Conservation (phyloP, 441 rosid genomes). For the Adansonia madagascariensis region DNA sequence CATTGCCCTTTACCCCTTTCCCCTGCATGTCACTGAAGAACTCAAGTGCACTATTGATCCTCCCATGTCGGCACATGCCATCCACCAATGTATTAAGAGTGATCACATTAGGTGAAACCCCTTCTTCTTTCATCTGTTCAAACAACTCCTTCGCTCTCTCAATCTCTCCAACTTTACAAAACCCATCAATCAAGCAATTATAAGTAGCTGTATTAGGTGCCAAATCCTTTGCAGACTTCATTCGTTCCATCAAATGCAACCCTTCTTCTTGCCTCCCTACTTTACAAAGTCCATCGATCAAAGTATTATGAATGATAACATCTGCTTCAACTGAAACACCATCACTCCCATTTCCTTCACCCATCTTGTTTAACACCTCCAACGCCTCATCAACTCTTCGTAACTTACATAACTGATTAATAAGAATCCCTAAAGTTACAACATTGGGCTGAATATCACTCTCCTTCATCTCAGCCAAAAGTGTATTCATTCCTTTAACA, state of each 20-base stretch:
- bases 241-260: constrained; percentile 47
- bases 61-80: constrained; percentile 75
- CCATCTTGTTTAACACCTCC: constrained; percentile 55
- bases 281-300: constrained; percentile 76
- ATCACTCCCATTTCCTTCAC: constrained; percentile 37
- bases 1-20: constrained; percentile 56
- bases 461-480: constrained; percentile 68
- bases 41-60: constrained; percentile 52
- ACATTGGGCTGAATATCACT: constrained; percentile 49
- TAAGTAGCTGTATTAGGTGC: constrained; percentile 57
- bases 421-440: constrained; percentile 65
- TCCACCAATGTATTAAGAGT: constrained; percentile 61
- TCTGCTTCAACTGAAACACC: constrained; percentile 60
- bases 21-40: constrained; percentile 56
- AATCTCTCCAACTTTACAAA: constrained; percentile 64
- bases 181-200: constrained; percentile 75
- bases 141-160: constrained; percentile 60
- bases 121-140: constrained; percentile 59
- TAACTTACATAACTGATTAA: constrained; percentile 62
- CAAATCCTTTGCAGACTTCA: constrained; percentile 52
- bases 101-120: constrained; percentile 48
- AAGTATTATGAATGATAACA: constrained; percentile 57
- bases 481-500: constrained; percentile 53
- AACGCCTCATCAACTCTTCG: constrained; percentile 68
- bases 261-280: constrained; percentile 81